phyloP scores from a whole-genome alignment of 2,329 filamentous ascomycete genomes.

The Lachnellula occidentalis region DNA sequence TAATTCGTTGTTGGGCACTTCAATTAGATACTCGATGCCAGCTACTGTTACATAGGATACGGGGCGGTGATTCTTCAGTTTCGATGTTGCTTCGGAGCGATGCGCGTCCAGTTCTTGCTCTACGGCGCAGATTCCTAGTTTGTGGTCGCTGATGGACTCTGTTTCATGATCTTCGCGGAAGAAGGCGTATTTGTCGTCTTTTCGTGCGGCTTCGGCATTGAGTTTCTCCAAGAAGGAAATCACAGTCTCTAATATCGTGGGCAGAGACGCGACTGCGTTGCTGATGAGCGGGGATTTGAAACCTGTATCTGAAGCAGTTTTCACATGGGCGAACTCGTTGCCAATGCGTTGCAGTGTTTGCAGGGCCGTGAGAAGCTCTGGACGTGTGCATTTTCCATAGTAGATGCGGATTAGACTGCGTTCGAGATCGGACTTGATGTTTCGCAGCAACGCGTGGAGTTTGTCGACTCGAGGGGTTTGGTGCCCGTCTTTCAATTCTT shows the following conservation, averaged over 20 bases:
- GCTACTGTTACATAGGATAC: constrained; percentile 78
- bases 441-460: constrained; percentile 64
- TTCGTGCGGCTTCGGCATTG: constrained; percentile 74
- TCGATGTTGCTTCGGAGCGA: constrained; percentile 62
- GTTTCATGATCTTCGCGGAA: constrained; percentile 85
- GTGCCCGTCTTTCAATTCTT: constrained; percentile 71
- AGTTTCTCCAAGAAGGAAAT: constrained; percentile 76
- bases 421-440: constrained; percentile 77
- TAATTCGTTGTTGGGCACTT: constrained; percentile 76
- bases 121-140: constrained; percentile 84
- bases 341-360: constrained; percentile 81
- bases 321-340: constrained; percentile 66
- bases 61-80: constrained; percentile 62
- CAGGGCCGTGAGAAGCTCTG: constrained; percentile 78
- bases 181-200: constrained; percentile 90
- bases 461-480: constrained; percentile 66
- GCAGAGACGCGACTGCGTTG: constrained; percentile 68
- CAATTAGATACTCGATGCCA: constrained; percentile 91
- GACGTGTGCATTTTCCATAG: constrained; percentile 89
- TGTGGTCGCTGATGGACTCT: constrained; percentile 82
- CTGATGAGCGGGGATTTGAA: constrained; percentile 68
- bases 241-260: constrained; percentile 68
- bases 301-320: constrained; percentile 58
- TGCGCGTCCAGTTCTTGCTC: constrained; percentile 84
- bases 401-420: constrained; percentile 93